Percentiles rank a stretch among this genome's conserved stretches.
These are phyloP conservation scores for Ustilago nuda DNA, from an alignment of 1,284 basidiomycete species.

Conservation along the genomic window DNA sequence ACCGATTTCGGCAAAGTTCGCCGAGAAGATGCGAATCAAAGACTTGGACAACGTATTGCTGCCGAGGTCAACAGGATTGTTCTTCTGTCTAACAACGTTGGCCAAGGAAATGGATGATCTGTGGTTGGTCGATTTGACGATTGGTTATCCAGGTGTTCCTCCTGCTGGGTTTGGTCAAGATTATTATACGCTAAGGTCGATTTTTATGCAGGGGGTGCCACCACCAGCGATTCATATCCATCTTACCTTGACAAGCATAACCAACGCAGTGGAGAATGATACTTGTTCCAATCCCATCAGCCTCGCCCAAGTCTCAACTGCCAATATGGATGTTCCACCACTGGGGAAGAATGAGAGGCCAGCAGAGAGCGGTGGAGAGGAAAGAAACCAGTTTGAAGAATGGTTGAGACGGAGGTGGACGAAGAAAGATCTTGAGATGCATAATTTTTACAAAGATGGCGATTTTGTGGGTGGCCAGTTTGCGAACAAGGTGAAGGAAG, in stretches of 20 bases:
- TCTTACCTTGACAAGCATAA: constrained; percentile 42
- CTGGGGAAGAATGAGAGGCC: constrained; percentile 32
- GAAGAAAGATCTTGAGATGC: constrained; percentile 83
- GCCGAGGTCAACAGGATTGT: constrained; percentile 89
- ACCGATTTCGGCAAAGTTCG: constrained; percentile 57
- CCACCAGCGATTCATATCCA: constrained; percentile 87
- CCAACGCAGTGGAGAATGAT: constrained; percentile 13
- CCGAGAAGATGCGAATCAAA: constrained; percentile 70
- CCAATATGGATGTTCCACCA: constrained; percentile 26
- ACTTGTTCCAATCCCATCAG: constrained; percentile 16
- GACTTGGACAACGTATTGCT: constrained; percentile 84
- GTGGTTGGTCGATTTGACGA: constrained; percentile 79
- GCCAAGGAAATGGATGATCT: constrained; percentile 81
- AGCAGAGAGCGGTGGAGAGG: constrained; percentile 74
- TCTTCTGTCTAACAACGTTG: constrained; percentile 84
- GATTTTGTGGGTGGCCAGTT: constrained; percentile 59
- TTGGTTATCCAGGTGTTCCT: constrained; percentile 84
- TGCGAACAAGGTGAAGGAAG: constrained; percentile 11
- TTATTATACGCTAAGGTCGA: constrained; percentile 85
- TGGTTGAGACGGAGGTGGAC: constrained; percentile 87
- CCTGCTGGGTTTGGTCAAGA: constrained; percentile 77
- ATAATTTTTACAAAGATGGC: constrained; percentile 73
- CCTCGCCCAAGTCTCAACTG: constrained; percentile 14
- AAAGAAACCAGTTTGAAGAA: constrained; percentile 79
- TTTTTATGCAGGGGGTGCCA: constrained; percentile 83